phyloP scores from a whole-genome alignment of 192 early-diverging fungal species.

The Backusella australiensis region DNA sequence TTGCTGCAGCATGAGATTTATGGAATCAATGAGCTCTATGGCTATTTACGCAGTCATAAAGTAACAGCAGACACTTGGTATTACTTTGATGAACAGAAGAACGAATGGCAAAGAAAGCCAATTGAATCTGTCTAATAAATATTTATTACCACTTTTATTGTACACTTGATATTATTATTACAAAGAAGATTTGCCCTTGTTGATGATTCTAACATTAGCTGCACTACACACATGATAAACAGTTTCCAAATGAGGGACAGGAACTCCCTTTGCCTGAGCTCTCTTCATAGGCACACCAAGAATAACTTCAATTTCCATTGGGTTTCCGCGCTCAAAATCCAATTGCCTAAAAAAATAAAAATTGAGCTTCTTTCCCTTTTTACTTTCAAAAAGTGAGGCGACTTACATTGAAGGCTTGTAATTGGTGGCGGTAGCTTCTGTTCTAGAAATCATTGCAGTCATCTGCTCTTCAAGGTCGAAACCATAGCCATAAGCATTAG shows the following conservation, averaged over 20 bases:
- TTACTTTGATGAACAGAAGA: background rate
- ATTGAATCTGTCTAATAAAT: conserved; percentile 2
- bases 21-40: conserved; percentile 31
- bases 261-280: conserved; percentile 30
- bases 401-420: conserved; percentile 46
- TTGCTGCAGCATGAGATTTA: conserved; percentile 31
- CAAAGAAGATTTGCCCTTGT: background rate
- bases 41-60: conserved; percentile 28
- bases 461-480: conserved; percentile 37
- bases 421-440: conserved; percentile 29
- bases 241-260: conserved; percentile 26
- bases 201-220: background rate
- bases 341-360: conserved; percentile 29
- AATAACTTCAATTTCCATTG: conserved; percentile 42
- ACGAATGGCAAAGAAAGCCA: conserved; percentile 15
- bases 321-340: conserved; percentile 42
- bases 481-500: conserved; percentile 43
- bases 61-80: conserved; percentile 30
- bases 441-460: conserved; percentile 35
- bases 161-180: background rate
- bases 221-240: conserved; percentile 14
- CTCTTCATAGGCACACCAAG: conserved; percentile 32
- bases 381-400: background rate
- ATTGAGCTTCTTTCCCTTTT: background rate
- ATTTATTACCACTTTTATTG: background rate